Percentiles rank a stretch among this genome's conserved stretches.
These are phyloP conservation scores for Trametes maxima DNA, from an alignment of 768 basidiomycete genomes.

Conservation along the genomic window DNA sequence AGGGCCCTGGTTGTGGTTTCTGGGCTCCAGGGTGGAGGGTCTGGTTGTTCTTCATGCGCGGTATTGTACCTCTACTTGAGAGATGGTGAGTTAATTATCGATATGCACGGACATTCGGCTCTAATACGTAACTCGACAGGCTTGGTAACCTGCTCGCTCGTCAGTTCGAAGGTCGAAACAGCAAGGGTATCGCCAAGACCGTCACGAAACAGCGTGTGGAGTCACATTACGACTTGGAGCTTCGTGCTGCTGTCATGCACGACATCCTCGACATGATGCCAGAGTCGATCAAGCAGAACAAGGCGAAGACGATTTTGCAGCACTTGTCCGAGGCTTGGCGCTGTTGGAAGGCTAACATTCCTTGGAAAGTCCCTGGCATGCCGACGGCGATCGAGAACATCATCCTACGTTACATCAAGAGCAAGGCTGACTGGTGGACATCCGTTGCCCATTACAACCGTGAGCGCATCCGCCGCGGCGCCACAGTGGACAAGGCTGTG, in stretches of 20 bases:
- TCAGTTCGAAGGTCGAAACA: slow-evolving; percentile 98
- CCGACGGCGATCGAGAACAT: slow-evolving; percentile 99
- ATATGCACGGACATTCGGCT: background rate
- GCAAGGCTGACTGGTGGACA: slow-evolving; percentile 99
- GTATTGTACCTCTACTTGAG: slow-evolving; percentile 96
- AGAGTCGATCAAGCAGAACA: slow-evolving; percentile 98
- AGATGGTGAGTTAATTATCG: slow-evolving; percentile 62
- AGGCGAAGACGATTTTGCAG: slow-evolving; percentile 99
- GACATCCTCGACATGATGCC: slow-evolving; percentile 99
- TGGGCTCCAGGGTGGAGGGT: slow-evolving; percentile 99
- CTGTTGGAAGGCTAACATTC: slow-evolving; percentile 97
- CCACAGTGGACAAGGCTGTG: slow-evolving; percentile 97
- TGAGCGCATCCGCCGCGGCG: slow-evolving; percentile 94
- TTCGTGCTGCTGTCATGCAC: slow-evolving; percentile 99
- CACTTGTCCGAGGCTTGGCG: slow-evolving; percentile 99
- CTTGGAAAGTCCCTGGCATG: slow-evolving; percentile 99
- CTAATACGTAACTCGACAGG: slow-evolving; percentile 38
- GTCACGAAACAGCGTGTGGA: slow-evolving; percentile 99
- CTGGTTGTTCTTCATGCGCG: slow-evolving; percentile 99
- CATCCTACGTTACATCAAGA: slow-evolving; percentile 98
- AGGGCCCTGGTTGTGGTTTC: slow-evolving; percentile 98
- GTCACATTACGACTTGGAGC: slow-evolving; percentile 96
- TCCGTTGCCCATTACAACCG: slow-evolving; percentile 99
- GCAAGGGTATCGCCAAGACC: slow-evolving; percentile 95
- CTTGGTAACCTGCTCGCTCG: slow-evolving; percentile 95